Percentiles rank a stretch among this genome's conserved stretches.
Conservation (phyloP, 2,329 filamentous ascomycete genomes). For the Colletotrichum scovillei region DNA sequence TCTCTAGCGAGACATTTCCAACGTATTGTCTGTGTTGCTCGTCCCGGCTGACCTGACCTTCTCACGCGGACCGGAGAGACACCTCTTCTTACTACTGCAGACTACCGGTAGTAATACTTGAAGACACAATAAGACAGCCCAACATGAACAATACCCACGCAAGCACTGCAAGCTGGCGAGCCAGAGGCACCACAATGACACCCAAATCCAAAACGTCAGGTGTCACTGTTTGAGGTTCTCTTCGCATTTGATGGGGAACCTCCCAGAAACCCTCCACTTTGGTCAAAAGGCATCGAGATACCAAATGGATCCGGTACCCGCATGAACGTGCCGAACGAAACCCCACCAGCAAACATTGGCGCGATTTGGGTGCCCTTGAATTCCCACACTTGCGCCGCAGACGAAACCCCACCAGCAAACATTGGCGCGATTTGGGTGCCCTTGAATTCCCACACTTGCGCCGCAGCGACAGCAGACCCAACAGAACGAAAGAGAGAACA, state of each 20-base stretch:
- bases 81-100: neutral
- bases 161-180: neutral
- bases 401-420: neutral
- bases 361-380: no score
- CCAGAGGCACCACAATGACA: neutral
- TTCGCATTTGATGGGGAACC: neutral
- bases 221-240: conserved; percentile 17
- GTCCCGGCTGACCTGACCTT: neutral
- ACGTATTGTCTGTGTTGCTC: neutral
- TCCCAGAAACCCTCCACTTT: neutral
- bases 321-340: neutral
- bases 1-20: neutral
- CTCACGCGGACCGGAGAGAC: neutral
- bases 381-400: neutral
- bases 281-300: neutral
- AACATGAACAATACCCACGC: neutral
- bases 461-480: neutral
- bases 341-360: neutral
- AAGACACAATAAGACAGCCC: no score
- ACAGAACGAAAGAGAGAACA: neutral
- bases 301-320: neutral
- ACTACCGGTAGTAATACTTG: no score
- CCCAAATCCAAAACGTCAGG: neutral
- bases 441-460: neutral
- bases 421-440: no score